phyloP scores from a whole-genome alignment of 2,329 filamentous ascomycete genomes.

The Achaetomium macrosporum region DNA sequence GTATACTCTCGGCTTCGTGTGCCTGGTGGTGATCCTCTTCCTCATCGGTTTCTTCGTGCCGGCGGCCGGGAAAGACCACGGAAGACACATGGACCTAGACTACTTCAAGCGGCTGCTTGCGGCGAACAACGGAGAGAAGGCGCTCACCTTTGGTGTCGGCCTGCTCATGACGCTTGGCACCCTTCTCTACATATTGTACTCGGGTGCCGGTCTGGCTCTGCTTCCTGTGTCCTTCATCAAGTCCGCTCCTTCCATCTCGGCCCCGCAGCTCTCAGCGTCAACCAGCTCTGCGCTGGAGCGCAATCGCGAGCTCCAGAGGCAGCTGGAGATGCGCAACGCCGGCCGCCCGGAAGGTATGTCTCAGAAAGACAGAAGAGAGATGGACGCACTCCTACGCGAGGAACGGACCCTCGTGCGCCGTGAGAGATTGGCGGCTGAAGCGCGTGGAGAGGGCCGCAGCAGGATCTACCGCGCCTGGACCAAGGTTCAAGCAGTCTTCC shows the following conservation, averaged over 20 bases:
- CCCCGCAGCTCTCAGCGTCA: conserved; percentile 67
- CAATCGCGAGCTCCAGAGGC: conserved; percentile 86
- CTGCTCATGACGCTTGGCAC: conserved; percentile 85
- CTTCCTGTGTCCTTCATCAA: conserved; percentile 90
- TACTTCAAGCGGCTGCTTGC: conserved; percentile 82
- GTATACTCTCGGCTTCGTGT: conserved; percentile 81
- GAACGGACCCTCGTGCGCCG: conserved; percentile 88
- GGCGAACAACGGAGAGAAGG: conserved; percentile 87
- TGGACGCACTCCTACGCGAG: conserved; percentile 81
- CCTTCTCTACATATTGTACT: conserved; percentile 81
- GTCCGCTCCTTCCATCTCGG: conserved; percentile 79
- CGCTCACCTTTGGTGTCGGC: conserved; percentile 82
- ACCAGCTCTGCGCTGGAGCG: conserved; percentile 75
- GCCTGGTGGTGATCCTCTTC: conserved; percentile 76
- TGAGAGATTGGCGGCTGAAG: conserved; percentile 79
- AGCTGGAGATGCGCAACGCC: conserved; percentile 78
- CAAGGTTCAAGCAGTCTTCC: conserved; percentile 73
- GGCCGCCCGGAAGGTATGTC: conserved; percentile 71
- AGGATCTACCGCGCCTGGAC: conserved; percentile 70
- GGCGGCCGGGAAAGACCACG: conserved; percentile 60
- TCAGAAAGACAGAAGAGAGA: conserved; percentile 78
- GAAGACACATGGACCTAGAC: conserved; percentile 72
- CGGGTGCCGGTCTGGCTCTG: conserved; percentile 78
- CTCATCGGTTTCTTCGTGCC: conserved; percentile 92
- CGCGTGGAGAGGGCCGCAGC: conserved; percentile 69